Evolutionary conservation across 108 stramenopile species (phyloP), one percentile per base, ranked within the genome.

Genomic region (Fragilaria crotonensis): DNA sequence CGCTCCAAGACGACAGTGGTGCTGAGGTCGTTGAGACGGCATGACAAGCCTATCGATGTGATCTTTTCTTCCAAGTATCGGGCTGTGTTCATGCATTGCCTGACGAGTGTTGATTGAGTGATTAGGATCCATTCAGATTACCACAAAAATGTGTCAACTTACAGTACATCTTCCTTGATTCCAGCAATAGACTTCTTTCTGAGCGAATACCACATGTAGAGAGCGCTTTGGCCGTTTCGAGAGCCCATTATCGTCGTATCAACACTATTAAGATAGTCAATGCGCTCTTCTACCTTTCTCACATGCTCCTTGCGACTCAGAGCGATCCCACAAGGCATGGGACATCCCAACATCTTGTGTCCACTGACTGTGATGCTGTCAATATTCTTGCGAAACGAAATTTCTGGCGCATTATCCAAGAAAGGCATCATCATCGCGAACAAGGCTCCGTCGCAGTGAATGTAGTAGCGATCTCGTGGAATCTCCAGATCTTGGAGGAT

Each of bases 341-440:
- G 90, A 64, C 85, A 88, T 25, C 90, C 90, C 27, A 92, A 72
- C 90, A 92, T 92, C 65, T 92, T 92, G 70, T 92, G 90, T 48
- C 90, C 90, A 60, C 80, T 83, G 27, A 92, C 90, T 19, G 90
- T 86, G 60, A 92, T 88, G 23, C 67, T 70, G 68, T 92, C 90
- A 72, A 92, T 92, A 7, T 85, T 85, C 52, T 88, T 88, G 20
- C 72, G 68, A 57, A 92, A 92, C 7, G 80, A 79, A 28, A 92
- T 48, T 59, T 86, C 83, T 9, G 87, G 80, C 28, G 84, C 87
- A 66, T 70, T 71, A 29, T 92, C 87, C 19, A 92, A 70, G 75
- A 92, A 92, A 0, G 90, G 90, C 87, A 88, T 84, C 87, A 92
- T 88, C 78, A 92, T 84, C 52, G 87, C 90, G 67, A 88, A 92